Conservation (phyloP, 306 rosid genomes). For the Phaseolus lunatus region DNA sequence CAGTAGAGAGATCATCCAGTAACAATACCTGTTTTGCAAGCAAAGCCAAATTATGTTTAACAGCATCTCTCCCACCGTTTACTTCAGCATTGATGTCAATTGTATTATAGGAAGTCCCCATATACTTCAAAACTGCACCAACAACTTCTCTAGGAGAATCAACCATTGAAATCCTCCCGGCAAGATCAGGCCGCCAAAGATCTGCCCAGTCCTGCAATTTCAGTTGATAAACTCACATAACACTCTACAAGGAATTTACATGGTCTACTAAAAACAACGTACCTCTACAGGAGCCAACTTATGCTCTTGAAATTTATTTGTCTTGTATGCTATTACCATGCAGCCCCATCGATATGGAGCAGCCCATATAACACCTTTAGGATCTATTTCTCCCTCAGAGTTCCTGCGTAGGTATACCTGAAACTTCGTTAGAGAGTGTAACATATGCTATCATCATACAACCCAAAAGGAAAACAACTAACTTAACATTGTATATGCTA, state of each 20-base stretch:
- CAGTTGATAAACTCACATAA: conserved; percentile 42
- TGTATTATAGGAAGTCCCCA: conserved; percentile 92
- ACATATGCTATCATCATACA: conserved; percentile 18
- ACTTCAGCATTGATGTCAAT: conserved; percentile 61
- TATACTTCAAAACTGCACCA: conserved; percentile 90
- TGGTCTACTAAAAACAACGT: conserved; percentile 9
- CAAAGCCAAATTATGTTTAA: conserved; percentile 62
- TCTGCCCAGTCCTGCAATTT: conserved; percentile 90
- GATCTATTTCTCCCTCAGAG: conserved; percentile 75
- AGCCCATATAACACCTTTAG: conserved; percentile 82
- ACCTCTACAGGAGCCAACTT: conserved; percentile 84
- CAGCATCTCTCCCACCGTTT: conserved; percentile 77
- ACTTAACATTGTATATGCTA: conserved; percentile 34
- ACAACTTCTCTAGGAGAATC: conserved; percentile 92
- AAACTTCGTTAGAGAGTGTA: conserved; percentile 53
- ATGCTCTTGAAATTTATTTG: conserved; percentile 69
- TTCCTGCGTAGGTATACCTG: conserved; percentile 91
- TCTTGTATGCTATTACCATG: conserved; percentile 95
- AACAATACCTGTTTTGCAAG: conserved; percentile 82
- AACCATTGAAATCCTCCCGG: conserved; percentile 89
- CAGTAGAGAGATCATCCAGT: conserved; percentile 20
- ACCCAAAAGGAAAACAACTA: conserved; percentile 19
- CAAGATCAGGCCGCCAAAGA: conserved; percentile 95
- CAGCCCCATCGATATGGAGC: conserved; percentile 96
- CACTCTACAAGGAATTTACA: conserved; percentile 12